A percentile compares a stretch with the other conserved stretches of the same genome.
phyloP scores from a whole-genome alignment of 2,329 filamentous ascomycete genomes.

The Penicillium rolfsii region DNA sequence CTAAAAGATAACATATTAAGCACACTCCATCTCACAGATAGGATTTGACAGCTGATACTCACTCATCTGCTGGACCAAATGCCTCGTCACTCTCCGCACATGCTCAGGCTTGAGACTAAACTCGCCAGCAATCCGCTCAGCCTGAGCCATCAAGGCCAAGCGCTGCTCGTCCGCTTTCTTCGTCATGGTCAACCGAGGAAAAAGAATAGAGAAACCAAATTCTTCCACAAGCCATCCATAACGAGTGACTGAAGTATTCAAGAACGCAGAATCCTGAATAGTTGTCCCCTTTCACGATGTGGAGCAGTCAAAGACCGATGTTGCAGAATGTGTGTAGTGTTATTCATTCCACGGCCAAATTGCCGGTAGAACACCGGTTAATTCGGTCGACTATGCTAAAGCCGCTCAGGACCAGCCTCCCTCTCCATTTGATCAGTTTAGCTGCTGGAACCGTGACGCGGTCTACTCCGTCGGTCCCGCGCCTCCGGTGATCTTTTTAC shows the following conservation, averaged over 20 bases:
- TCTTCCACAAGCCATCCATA: conserved; percentile 1
- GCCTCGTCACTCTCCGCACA: conserved; percentile 4
- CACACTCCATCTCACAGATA: background rate
- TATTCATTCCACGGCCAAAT: background rate
- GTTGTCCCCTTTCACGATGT: background rate
- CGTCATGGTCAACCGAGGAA: background rate
- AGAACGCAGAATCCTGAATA: background rate
- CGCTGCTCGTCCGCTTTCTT: background rate
- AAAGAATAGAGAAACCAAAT: background rate
- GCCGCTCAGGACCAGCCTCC: background rate
- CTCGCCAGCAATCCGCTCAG: background rate
- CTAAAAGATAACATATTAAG: background rate
- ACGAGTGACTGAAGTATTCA: conserved; percentile 2
- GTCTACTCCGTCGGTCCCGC: background rate
- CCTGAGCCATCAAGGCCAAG: background rate
- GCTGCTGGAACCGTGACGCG: background rate
- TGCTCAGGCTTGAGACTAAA: conserved; percentile 1
- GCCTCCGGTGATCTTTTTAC: background rate
- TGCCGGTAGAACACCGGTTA: conserved; percentile 1
- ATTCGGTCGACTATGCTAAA: background rate
- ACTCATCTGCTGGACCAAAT: conserved; percentile 3
- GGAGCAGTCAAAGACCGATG: conserved; percentile 2
- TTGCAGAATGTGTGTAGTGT: conserved; percentile 1
- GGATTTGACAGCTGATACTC: background rate
- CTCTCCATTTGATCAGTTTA: background rate